Percentiles rank a stretch among this genome's conserved stretches.
phyloP scores from a whole-genome alignment of 2,329 filamentous ascomycete genomes.

The Botrytis fabae region DNA sequence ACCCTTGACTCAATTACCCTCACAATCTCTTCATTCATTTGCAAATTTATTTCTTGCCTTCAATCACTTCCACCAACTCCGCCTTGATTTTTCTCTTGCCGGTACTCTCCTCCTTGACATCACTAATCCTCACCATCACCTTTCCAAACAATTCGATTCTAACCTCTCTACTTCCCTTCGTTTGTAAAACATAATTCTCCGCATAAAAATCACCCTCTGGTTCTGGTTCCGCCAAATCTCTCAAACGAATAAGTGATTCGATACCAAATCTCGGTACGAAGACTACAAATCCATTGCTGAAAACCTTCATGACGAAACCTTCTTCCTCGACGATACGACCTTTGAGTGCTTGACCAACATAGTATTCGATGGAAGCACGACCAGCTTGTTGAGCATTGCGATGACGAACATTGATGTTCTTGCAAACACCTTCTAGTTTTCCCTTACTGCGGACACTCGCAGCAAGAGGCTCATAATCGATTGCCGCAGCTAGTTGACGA shows the following conservation, averaged over 20 bases:
- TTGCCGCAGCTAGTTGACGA: slow-evolving; percentile 90
- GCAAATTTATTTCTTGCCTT: not conserved
- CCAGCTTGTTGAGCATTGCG: slow-evolving; percentile 96
- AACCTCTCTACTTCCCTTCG: slow-evolving; percentile 55
- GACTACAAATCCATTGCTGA: slow-evolving; percentile 95
- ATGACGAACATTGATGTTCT: slow-evolving; percentile 97
- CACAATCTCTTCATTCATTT: not conserved
- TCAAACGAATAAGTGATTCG: slow-evolving; percentile 82
- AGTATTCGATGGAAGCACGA: slow-evolving; percentile 93
- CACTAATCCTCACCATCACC: slow-evolving; percentile 83
- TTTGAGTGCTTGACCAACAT: slow-evolving; percentile 94
- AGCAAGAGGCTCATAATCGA: slow-evolving; percentile 87
- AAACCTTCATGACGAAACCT: slow-evolving; percentile 94
- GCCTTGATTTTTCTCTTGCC: slow-evolving; percentile 90
- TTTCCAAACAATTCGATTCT: slow-evolving; percentile 87
- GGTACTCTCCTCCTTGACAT: slow-evolving; percentile 92
- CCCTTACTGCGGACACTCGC: slow-evolving; percentile 76
- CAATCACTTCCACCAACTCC: slow-evolving; percentile 52
- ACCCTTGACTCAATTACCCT: too few relatives aligned
- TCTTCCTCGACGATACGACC: slow-evolving; percentile 76
- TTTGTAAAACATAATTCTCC: slow-evolving; percentile 76
- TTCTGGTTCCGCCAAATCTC: slow-evolving; percentile 76
- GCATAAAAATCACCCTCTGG: slow-evolving; percentile 82
- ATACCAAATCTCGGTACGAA: slow-evolving; percentile 96
- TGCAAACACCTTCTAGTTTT: slow-evolving; percentile 90